Percentiles rank a stretch among this genome's conserved stretches.
Conservation (phyloP, 208 protist genomes). For the Crithidia fasciculata region DNA sequence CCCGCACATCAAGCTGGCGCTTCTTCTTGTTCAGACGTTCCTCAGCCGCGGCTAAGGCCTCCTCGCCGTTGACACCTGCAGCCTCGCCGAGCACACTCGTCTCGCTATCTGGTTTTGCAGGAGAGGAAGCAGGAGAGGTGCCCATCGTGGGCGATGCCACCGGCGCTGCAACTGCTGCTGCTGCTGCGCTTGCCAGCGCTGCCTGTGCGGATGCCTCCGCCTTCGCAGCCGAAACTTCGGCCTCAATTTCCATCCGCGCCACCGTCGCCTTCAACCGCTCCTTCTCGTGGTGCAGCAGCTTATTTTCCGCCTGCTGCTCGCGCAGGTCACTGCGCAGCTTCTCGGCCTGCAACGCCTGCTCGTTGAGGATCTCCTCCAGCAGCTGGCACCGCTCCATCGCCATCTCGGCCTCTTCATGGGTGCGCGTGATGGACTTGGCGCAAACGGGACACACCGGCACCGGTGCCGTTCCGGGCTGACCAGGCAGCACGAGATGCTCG, state of each 20-base stretch:
- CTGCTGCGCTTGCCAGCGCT: background rate
- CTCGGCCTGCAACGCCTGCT: conserved; percentile 47
- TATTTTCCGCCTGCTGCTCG: conserved; percentile 59
- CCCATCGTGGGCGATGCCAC: background rate
- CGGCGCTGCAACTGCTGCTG: background rate
- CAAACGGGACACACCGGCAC: conserved; percentile 61
- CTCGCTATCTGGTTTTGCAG: conserved; percentile 4
- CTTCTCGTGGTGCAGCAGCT: conserved; percentile 42
- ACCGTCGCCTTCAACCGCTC: conserved; percentile 45
- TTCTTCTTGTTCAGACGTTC: conserved; percentile 42
- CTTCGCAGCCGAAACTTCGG: conserved; percentile 38
- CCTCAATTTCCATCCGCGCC: conserved; percentile 40
- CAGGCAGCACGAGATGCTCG: conserved; percentile 49
- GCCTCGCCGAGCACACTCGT: background rate
- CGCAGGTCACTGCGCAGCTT: conserved; percentile 43
- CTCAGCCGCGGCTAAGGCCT: conserved; percentile 12
- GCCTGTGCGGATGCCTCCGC: conserved; percentile 11
- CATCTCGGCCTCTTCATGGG: conserved; percentile 48
- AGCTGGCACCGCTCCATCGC: conserved; percentile 50
- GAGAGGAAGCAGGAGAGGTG: background rate
- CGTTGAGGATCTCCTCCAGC: conserved; percentile 57
- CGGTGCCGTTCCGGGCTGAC: conserved; percentile 35
- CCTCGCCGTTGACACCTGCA: background rate
- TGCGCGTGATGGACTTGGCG: conserved; percentile 40
- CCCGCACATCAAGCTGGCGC: conserved; percentile 53